phyloP scores from a whole-genome alignment of 768 basidiomycete species.

The Kwoniella europaea region DNA sequence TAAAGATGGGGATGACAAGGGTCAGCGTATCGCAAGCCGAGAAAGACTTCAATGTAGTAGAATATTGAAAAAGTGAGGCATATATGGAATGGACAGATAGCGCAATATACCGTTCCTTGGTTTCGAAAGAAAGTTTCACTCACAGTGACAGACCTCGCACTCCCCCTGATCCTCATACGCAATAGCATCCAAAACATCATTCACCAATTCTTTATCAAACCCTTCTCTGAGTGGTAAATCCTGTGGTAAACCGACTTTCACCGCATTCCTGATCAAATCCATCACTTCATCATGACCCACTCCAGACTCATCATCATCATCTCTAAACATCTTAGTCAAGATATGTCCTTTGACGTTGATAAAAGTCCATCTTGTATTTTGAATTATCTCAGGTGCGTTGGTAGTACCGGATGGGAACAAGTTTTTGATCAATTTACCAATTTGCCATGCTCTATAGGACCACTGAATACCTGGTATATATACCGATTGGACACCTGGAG shows the following conservation, averaged over 20 bases:
- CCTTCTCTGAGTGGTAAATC: slow-evolving; percentile 39
- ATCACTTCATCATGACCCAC: slow-evolving; percentile 30
- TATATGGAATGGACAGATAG: no score
- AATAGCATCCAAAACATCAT: slow-evolving; percentile 21
- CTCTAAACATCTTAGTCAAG: slow-evolving; percentile 28
- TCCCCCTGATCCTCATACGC: slow-evolving; percentile 6
- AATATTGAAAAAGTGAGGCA: no score
- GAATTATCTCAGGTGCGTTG: not conserved
- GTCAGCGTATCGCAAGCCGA: not conserved
- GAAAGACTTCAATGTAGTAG: no score
- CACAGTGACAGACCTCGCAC: slow-evolving; percentile 5
- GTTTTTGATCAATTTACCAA: slow-evolving; percentile 33
- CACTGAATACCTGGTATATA: slow-evolving; percentile 31
- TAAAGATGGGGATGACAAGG: not conserved
- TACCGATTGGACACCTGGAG: slow-evolving; percentile 3
- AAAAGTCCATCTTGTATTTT: slow-evolving; percentile 30
- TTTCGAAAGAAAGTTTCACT: slow-evolving; percentile 4
- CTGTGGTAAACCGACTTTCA: slow-evolving; percentile 26
- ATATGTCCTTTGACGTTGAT: slow-evolving; percentile 31
- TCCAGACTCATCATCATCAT: slow-evolving; percentile 40
- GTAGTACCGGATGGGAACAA: slow-evolving; percentile 33
- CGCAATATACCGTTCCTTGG: not conserved
- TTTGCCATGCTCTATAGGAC: slow-evolving; percentile 40
- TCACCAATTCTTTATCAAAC: slow-evolving; percentile 25
- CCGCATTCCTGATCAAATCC: slow-evolving; percentile 12